Evolutionary conservation across 2,329 filamentous ascomycete species (phyloP), one percentile per base, ranked within the genome.

Genomic region (Aspergillus jensenii): DNA sequence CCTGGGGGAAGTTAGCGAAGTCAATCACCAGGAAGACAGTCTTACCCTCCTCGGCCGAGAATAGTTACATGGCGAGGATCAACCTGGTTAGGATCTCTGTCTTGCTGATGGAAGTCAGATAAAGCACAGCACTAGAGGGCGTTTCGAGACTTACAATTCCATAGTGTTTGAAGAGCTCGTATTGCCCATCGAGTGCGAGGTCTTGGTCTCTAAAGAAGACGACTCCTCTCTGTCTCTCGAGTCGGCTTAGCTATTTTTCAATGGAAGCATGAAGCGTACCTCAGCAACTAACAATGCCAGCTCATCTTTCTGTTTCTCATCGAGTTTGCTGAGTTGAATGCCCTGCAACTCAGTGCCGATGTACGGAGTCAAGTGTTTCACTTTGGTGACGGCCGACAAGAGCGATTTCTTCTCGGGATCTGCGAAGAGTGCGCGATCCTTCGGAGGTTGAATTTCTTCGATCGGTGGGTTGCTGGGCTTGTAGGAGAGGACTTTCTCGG

Each of bases 11-110:
- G 21, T 43, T 15, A 49, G 37, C 31, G 6, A n/a, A 6, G 8
- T 15, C 15, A 17, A 15, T 3, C 15, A 25, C 21, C 27, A 31
- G 9, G 15, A 27, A 51, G 21, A 23, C 1, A 44, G 11, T 15
- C 46, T 14, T 45, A 51, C 54, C 54, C 46, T 50, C 53, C 53
- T 31, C 47, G 40, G n/a, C 54, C 47, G n/a, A 51, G 47, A 23
- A 56, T 56, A 2, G 39, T 45, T 46, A 56, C 46, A 45, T 56
- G 54, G 31, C 54, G 54, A 7, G 54, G 46, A 33, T 51, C 47
- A 3, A 56, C 47, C 19, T 56, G 46, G 19, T 56, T 50, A 1
- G 54, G 40, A 27, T 56, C 40, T 39, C 40, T 5, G n/a, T 51
- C 54, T 51, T 56, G 54, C 54, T 56, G 12, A 35, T 12, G 4